Evolutionary conservation across 176 grass and related monocot species (phyloP).

Genomic region (Phoenix dactylifera): DNA sequence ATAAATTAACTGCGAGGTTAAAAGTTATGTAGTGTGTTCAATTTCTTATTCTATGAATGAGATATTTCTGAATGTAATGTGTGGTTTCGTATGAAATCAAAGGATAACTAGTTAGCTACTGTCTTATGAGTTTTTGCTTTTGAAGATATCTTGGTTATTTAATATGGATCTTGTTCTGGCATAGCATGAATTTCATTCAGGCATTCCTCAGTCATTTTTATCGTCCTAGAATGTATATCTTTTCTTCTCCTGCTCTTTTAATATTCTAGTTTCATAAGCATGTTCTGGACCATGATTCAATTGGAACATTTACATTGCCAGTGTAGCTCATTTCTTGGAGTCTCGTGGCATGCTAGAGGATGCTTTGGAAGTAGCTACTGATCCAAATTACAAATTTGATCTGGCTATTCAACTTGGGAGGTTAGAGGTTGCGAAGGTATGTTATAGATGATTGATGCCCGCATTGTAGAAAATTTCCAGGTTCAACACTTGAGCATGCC

Average conservation of each 20-base stretch:
- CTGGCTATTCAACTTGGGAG: constrained; percentile 9
- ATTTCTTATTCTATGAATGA: no score
- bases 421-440: constrained; percentile 18
- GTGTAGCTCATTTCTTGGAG: constrained; percentile 63
- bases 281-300: constrained; percentile 7
- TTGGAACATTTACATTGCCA: constrained; percentile 14
- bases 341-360: constrained; percentile 32
- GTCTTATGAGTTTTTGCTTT: no score
- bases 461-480: not conserved
- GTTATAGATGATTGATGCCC: not conserved
- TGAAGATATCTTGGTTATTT: no score
- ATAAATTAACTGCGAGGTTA: no score
- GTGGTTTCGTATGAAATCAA: no score
- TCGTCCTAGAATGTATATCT: constrained; percentile 1
- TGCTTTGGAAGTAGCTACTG: constrained; percentile 55
- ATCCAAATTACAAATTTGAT: constrained; percentile 38
- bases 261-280: not conserved
- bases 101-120: no score
- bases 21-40: no score
- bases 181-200: no score
- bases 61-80: no score
- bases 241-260: no score
- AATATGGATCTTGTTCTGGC: no score
- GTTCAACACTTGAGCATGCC: no score
- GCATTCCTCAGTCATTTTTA: not conserved